phyloP scores from a whole-genome alignment of 2,329 filamentous ascomycete species.

The Microdochium trichocladiopsis region DNA sequence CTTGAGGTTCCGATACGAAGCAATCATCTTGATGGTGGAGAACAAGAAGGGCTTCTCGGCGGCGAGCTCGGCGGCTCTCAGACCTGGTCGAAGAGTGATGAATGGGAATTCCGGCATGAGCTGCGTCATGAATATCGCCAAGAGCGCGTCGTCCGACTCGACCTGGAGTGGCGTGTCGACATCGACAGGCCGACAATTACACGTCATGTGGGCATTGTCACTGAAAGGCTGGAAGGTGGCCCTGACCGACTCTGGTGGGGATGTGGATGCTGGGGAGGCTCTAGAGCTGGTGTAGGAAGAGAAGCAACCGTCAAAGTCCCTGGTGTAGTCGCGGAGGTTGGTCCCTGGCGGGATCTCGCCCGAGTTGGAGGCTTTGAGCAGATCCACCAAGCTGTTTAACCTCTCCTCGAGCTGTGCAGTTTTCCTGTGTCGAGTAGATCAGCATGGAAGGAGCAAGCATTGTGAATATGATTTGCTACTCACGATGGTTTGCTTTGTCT shows the following conservation, averaged over 20 bases:
- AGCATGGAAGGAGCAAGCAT: constrained; percentile 2
- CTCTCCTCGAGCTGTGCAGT: constrained; percentile 43
- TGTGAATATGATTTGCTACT: constrained; percentile 15
- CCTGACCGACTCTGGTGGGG: constrained; percentile 5
- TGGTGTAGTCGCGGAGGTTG: constrained; percentile 5
- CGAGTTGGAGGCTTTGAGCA: constrained; percentile 29
- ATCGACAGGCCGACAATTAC: constrained; percentile 36
- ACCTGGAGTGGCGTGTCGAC: constrained; percentile 30
- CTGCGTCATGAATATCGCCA: constrained; percentile 35
- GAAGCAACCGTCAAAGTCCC: constrained; percentile 20
- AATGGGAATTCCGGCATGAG: constrained; percentile 39
- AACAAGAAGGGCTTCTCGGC: constrained; percentile 39
- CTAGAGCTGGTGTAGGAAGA: constrained; percentile 8
- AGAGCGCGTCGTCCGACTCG: constrained; percentile 36
- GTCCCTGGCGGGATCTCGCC: no score
- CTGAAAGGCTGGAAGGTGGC: constrained; percentile 35
- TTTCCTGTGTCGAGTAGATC: constrained; percentile 25
- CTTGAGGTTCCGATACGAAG: constrained; percentile 35
- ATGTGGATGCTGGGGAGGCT: constrained; percentile 1
- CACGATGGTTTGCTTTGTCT: constrained; percentile 42
- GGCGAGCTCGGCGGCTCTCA: constrained; percentile 27
- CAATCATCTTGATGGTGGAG: constrained; percentile 40
- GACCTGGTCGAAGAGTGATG: constrained; percentile 30
- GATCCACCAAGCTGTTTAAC: constrained; percentile 39
- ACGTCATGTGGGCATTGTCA: constrained; percentile 34